These are phyloP conservation scores for Leccinellum albellum DNA, from an alignment of 768 basidiomycete species.

Conservation along the genomic window DNA sequence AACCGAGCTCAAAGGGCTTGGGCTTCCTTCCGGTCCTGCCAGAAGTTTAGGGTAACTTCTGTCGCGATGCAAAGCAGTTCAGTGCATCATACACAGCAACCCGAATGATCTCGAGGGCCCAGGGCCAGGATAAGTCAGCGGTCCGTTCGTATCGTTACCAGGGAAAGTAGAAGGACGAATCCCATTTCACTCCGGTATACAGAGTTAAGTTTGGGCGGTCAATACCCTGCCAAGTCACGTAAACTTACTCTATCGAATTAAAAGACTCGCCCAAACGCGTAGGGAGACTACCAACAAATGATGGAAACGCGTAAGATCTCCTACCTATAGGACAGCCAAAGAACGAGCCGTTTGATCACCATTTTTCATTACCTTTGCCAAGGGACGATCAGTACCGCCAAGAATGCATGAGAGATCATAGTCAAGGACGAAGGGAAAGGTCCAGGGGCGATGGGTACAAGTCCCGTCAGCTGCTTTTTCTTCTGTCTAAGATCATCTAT, in stretches of 20 bases:
- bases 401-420: neutral
- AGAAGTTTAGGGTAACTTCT: no score
- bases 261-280: neutral
- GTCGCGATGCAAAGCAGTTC: neutral
- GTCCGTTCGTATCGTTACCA: neutral
- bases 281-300: neutral
- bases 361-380: neutral
- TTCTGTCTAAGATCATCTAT: no score
- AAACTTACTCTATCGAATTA: neutral
- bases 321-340: neutral
- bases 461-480: no score
- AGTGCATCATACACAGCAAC: neutral
- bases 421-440: neutral
- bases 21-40: no score
- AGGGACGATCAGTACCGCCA: neutral
- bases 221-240: neutral
- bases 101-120: neutral
- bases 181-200: neutral
- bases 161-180: neutral
- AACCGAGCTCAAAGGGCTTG: no score
- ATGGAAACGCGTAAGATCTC: neutral
- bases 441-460: neutral
- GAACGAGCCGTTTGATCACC: neutral
- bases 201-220: no score
- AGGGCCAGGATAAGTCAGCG: neutral